Evolutionary conservation across 148 eudicot genomes (phyloP).

Genomic region (Polygonum aviculare): DNA sequence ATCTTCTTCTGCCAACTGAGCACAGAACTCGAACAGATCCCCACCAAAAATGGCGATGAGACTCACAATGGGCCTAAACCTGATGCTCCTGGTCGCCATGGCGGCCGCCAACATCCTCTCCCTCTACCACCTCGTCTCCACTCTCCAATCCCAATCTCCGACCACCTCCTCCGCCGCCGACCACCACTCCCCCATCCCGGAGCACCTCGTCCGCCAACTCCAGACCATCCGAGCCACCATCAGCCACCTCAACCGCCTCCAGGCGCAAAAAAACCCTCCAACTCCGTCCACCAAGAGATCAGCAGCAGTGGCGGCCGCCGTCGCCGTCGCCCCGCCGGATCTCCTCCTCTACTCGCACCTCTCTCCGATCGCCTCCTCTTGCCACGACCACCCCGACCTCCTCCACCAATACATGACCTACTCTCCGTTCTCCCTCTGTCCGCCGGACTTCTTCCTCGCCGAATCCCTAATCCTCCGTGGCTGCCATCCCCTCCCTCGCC

Average conservation of each 20-base stretch:
- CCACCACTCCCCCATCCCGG: conserved; percentile 34
- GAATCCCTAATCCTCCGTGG: conserved; percentile 73
- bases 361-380: conserved; percentile 61
- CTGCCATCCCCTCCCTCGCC: conserved; percentile 82
- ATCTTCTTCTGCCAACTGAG: neutral
- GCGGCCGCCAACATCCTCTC: conserved; percentile 84
- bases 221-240: conserved; percentile 87
- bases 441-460: conserved; percentile 34
- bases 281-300: conserved; percentile 13
- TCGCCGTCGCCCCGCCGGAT: conserved; percentile 51
- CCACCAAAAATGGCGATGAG: conserved; percentile 35
- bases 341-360: conserved; percentile 54
- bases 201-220: conserved; percentile 70
- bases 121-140: conserved; percentile 78
- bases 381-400: conserved; percentile 48
- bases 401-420: conserved; percentile 77
- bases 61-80: conserved; percentile 63
- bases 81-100: conserved; percentile 76
- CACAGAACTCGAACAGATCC: neutral
- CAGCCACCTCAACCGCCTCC: conserved; percentile 81
- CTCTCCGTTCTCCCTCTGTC: conserved; percentile 51
- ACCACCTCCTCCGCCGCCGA: neutral
- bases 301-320: conserved; percentile 11
- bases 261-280: conserved; percentile 14
- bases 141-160: conserved; percentile 32